A percentile compares a stretch with the other conserved stretches of the same genome.
Conservation (phyloP, 108 stramenopile genomes). For the Cyclotella atomus region DNA sequence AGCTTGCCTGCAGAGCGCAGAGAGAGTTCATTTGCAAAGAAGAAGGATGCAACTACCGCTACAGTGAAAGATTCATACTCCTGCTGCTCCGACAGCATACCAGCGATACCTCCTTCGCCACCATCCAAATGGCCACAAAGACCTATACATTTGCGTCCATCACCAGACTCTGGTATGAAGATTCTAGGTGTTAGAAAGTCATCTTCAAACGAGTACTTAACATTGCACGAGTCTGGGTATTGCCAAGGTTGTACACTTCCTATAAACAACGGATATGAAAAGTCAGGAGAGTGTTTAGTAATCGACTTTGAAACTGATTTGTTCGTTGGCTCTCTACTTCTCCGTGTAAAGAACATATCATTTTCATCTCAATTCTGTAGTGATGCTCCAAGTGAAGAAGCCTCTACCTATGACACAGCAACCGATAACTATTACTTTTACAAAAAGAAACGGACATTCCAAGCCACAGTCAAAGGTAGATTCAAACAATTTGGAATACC, state of each 20-base stretch:
- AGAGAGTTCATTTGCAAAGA: not conserved
- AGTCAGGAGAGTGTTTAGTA: conserved; percentile 56
- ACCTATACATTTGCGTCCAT: conserved; percentile 67
- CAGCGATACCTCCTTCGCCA: conserved; percentile 13
- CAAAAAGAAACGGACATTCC: conserved; percentile 62
- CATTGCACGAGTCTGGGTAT: conserved; percentile 36
- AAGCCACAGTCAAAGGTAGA: conserved; percentile 57
- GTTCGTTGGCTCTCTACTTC: conserved; percentile 69
- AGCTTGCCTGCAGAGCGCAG: not conserved
- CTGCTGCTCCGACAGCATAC: not conserved
- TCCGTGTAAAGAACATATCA: conserved; percentile 55
- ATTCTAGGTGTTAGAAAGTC: conserved; percentile 65
- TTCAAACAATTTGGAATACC: conserved; percentile 52
- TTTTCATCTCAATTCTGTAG: not conserved
- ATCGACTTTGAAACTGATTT: conserved; percentile 77
- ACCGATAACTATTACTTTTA: conserved; percentile 49
- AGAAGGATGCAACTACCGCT: not conserved
- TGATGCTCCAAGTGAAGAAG: not conserved
- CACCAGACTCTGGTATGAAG: conserved; percentile 56
- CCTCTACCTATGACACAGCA: not conserved
- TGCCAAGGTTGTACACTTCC: conserved; percentile 59
- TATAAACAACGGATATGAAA: conserved; percentile 80
- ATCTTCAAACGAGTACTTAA: conserved; percentile 24
- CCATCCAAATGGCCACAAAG: conserved; percentile 64
- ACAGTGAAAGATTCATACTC: not conserved